Percentiles rank a stretch among this genome's conserved stretches.
phyloP scores from a whole-genome alignment of 768 basidiomycete species.

The Terana coerulea region DNA sequence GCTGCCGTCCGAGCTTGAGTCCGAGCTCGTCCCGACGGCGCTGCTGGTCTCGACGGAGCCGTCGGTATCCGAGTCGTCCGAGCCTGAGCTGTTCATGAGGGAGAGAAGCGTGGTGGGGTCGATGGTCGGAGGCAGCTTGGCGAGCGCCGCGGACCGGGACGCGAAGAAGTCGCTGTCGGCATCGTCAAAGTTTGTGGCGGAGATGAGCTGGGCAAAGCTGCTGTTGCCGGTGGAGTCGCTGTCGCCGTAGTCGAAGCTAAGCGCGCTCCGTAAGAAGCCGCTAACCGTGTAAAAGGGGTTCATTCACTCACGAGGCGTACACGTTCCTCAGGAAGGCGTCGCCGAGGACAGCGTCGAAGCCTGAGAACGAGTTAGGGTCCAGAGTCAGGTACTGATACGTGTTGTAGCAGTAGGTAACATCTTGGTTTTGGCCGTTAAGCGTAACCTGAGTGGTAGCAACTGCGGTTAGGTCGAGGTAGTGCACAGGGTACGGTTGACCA shows the following conservation, averaged over 20 bases:
- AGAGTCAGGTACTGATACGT: conserved; percentile 21
- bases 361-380: conserved; percentile 8
- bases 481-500: conserved; percentile 20
- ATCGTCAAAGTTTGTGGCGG: conserved; percentile 18
- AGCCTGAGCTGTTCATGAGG: conserved; percentile 4
- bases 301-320: conserved; percentile 27
- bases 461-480: conserved; percentile 30
- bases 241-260: conserved; percentile 23
- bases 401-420: conserved; percentile 25
- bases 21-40: neutral
- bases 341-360: conserved; percentile 30
- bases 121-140: conserved; percentile 2
- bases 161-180: neutral
- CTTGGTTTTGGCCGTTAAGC: conserved; percentile 2
- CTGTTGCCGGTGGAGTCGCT: conserved; percentile 12
- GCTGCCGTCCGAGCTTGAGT: neutral
- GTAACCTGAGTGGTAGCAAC: neutral
- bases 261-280: too few relatives aligned
- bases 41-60: too few relatives aligned
- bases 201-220: conserved; percentile 30
- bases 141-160: neutral
- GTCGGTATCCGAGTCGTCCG: too few relatives aligned
- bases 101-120: neutral
- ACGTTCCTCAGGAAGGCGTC: conserved; percentile 33
- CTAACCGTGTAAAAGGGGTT: neutral